Evolutionary conservation across 768 basidiomycete genomes (phyloP).

Genomic region (Grammothele lineata): DNA sequence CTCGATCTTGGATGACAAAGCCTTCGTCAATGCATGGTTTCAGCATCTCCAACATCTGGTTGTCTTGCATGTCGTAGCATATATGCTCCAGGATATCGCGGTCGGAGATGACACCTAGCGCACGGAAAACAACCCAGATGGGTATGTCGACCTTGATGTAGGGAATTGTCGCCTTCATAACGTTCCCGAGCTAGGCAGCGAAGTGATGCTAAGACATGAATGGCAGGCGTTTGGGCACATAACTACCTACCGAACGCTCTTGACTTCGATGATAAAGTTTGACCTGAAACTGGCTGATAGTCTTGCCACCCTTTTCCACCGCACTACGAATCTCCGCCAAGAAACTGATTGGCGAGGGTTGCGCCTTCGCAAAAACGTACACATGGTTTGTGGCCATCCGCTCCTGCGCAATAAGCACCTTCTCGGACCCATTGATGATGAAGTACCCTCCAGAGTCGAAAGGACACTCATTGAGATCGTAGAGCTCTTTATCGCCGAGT

Average conservation of each 20-base stretch:
- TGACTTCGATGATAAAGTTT: slow-evolving; percentile 93
- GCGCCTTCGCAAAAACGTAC: slow-evolving; percentile 97
- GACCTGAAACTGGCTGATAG: slow-evolving; percentile 95
- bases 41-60: slow-evolving; percentile 95
- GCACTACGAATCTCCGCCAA: slow-evolving; percentile 96
- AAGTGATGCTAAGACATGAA: not conserved
- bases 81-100: slow-evolving; percentile 97
- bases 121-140: slow-evolving; percentile 98
- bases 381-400: slow-evolving; percentile 99
- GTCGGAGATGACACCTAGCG: slow-evolving; percentile 95
- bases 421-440: slow-evolving; percentile 99
- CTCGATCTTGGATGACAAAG: slow-evolving; percentile 96
- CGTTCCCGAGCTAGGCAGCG: slow-evolving; percentile 84
- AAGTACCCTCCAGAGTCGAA: slow-evolving; percentile 99
- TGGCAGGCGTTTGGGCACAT: too few species aligned
- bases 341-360: slow-evolving; percentile 93
- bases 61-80: slow-evolving; percentile 95
- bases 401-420: slow-evolving; percentile 99
- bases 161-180: slow-evolving; percentile 95
- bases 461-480: slow-evolving; percentile 95
- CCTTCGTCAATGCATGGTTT: slow-evolving; percentile 99
- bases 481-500: slow-evolving; percentile 75
- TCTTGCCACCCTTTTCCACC: slow-evolving; percentile 97
- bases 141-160: slow-evolving; percentile 99
- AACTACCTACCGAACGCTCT: slow-evolving; percentile 65